Evolutionary conservation across 192 early-diverging fungal species (phyloP).

Genomic region (Backusella australiensis): DNA sequence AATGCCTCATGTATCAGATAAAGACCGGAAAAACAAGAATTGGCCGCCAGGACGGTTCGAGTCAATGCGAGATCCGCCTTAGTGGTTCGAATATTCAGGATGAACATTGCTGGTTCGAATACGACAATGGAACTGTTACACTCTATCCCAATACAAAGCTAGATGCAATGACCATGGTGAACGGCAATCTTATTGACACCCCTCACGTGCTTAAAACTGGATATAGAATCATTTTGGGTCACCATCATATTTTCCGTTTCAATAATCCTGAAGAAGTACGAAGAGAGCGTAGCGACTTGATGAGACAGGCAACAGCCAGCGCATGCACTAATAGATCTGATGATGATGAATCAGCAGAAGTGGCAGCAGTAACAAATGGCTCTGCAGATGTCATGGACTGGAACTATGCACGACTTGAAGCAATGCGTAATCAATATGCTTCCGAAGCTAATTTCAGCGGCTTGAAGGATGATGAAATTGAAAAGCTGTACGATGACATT

Average conservation of each 20-base stretch:
- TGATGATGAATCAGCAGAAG: constrained; percentile 22
- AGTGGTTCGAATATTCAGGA: constrained; percentile 56
- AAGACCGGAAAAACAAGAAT: constrained; percentile 71
- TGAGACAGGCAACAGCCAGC: constrained; percentile 8
- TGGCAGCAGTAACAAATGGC: constrained; percentile 1
- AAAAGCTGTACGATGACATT: constrained; percentile 55
- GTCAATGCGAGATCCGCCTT: constrained; percentile 55
- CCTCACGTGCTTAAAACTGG: constrained; percentile 61
- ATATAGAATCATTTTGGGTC: constrained; percentile 77
- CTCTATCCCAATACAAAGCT: constrained; percentile 52
- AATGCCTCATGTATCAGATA: constrained; percentile 86
- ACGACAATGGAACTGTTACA: constrained; percentile 49
- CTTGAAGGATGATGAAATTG: constrained; percentile 54
- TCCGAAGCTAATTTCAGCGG: constrained; percentile 43
- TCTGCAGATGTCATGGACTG: constrained; percentile 63
- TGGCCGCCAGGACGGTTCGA: constrained; percentile 52
- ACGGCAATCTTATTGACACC: constrained; percentile 63
- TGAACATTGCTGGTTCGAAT: constrained; percentile 71
- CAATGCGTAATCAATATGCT: constrained; percentile 47
- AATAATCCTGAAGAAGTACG: constrained; percentile 83
- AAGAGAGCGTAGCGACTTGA: constrained; percentile 48
- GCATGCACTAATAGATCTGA: neutral
- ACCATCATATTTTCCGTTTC: constrained; percentile 81
- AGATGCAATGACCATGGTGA: constrained; percentile 69
- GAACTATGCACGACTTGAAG: constrained; percentile 74